Evolutionary conservation across 257 asterid genomes (phyloP), one percentile per base, ranked within the genome.

Genomic region (Marsdenia floribunda): DNA sequence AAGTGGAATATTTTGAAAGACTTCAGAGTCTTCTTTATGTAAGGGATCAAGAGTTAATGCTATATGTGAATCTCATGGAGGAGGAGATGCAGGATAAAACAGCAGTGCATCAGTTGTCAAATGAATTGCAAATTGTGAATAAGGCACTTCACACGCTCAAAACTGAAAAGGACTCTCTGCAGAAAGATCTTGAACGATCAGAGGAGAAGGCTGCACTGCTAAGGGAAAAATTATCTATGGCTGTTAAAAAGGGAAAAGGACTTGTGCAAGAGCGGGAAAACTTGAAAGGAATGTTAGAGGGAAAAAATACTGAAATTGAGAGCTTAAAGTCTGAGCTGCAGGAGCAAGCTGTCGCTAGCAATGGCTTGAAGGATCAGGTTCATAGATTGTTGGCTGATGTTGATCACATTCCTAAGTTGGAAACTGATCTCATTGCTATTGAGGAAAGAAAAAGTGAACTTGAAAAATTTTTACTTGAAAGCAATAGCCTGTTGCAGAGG

Each of bases 241-340:
- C 99, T 63, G 93, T 92, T 59, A 95, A 95, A 79, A 95, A 95
- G 71, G 99, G 99, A 59, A 95, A 95, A 83, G 97, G 96, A 70
- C 96, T 95, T 60, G 89, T 90, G 80, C 98, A 92, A 81, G 99
- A 95, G 63, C 83, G 96, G 77, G 99, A 95, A 80, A 95, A 84
- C 66, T 70, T 95, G 87, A 92, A 80, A 87, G 84, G 87, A 81
- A 77, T 82, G 29, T 75, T 89, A 79, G 91, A 79, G 73, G 97
- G 86, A 77, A 95, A 87, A 86, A 87, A 79, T 69, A 16, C 79
- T 71, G 97, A 90, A 87, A 88, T 90, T 54, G 94, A 87, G 76
- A 86, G 79, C 78, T 73, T 95, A 85, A 89, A 84, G 80, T 76
- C 90, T 64, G 94, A 93, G 76, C 70, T 90, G 64, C 89, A 85